phyloP scores from a whole-genome alignment of 192 early-diverging fungal genomes.

The Chytriomyces hyalinus region DNA sequence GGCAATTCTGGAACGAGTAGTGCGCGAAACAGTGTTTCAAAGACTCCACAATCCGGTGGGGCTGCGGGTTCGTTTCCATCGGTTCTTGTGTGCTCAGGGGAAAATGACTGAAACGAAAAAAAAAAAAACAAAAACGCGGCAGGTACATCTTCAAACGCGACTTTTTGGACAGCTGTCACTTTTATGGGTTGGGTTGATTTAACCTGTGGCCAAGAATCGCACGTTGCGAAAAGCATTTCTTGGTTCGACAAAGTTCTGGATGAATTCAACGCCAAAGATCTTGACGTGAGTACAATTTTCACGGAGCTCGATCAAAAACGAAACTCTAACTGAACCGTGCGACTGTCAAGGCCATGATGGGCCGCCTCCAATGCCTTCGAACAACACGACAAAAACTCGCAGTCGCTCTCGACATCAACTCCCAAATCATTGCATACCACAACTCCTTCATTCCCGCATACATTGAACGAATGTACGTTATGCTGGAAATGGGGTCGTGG shows the following conservation, averaged over 20 bases:
- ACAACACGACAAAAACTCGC: slow-evolving; percentile 42
- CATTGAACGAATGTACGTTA: slow-evolving; percentile 57
- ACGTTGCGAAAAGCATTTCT: slow-evolving; percentile 35
- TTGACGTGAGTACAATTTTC: slow-evolving; percentile 45
- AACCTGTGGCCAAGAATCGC: slow-evolving; percentile 33
- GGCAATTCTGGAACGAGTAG: slow-evolving; percentile 1
- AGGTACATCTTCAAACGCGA: not conserved
- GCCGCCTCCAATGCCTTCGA: slow-evolving; percentile 44
- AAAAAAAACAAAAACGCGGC: not conserved
- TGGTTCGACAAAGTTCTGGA: slow-evolving; percentile 58
- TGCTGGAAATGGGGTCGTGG: slow-evolving; percentile 54
- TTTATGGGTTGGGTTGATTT: slow-evolving; percentile 59
- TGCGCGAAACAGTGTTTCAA: not conserved
- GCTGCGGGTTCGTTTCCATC: not conserved
- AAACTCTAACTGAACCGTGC: not conserved
- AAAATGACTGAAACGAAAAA: not conserved
- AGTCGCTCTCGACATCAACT: slow-evolving; percentile 53
- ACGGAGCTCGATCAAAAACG: slow-evolving; percentile 14
- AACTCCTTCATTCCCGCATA: slow-evolving; percentile 56
- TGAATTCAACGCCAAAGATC: slow-evolving; percentile 47
- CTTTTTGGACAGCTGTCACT: slow-evolving; percentile 28
- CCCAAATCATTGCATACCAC: slow-evolving; percentile 54
- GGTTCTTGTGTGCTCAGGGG: not conserved
- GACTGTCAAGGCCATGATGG: slow-evolving; percentile 47
- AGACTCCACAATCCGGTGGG: not conserved